A percentile compares a stretch with the other conserved stretches of the same genome.
These are phyloP conservation scores for Neurospora terricola DNA, from an alignment of 495 filamentous ascomycete genomes.

Conservation along the genomic window DNA sequence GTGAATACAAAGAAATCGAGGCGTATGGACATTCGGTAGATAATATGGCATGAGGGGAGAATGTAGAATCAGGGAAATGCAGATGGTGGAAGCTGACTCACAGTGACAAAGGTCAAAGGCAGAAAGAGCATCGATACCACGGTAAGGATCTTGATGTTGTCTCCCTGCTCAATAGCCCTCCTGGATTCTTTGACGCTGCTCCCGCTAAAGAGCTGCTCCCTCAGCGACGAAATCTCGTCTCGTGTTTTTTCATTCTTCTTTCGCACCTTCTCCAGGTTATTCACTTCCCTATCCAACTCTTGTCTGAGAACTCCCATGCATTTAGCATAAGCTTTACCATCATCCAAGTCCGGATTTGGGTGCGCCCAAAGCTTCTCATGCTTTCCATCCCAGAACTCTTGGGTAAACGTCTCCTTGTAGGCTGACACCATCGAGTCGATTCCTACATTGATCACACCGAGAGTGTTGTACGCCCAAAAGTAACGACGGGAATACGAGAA, in stretches of 20 bases:
- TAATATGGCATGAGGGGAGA: background rate
- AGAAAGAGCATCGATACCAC: conserved; percentile 32
- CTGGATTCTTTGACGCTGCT: conserved; percentile 23
- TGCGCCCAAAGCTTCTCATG: conserved; percentile 32
- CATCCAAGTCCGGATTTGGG: conserved; percentile 3
- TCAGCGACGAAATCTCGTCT: conserved; percentile 19
- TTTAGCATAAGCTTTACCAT: conserved; percentile 7
- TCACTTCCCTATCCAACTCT: conserved; percentile 19
- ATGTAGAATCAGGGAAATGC: background rate
- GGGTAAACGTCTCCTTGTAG: conserved; percentile 39
- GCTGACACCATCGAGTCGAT: conserved; percentile 42
- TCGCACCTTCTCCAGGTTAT: conserved; percentile 12
- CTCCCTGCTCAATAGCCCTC: conserved; percentile 25
- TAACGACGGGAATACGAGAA: conserved; percentile 48
- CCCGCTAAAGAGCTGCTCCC: conserved; percentile 27
- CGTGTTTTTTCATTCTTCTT: conserved; percentile 19
- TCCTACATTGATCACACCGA: conserved; percentile 44
- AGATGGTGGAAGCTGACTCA: conserved; percentile 1
- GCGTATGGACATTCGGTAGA: background rate
- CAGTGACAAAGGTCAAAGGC: conserved; percentile 30
- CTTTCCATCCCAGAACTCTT: conserved; percentile 40
- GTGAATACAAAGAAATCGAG: background rate
- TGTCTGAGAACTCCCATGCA: conserved; percentile 10
- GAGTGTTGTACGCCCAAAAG: conserved; percentile 48
- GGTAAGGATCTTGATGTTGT: conserved; percentile 32